Conservation (phyloP, 345 rosid species). For the Aurinia saxatilis region DNA sequence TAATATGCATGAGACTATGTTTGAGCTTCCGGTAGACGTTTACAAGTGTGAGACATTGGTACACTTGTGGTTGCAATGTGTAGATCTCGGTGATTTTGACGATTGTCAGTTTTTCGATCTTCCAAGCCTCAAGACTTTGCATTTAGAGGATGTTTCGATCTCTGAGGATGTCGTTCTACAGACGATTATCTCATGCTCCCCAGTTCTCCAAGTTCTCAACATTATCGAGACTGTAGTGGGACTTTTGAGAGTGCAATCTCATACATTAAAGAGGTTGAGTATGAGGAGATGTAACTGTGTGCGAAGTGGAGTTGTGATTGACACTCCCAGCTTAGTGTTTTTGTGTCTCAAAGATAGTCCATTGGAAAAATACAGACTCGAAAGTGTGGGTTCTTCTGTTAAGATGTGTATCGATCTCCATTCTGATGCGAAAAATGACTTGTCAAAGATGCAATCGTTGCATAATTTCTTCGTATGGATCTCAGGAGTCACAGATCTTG, state of each 20-base stretch:
- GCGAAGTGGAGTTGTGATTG: no score
- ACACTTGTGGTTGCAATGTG: neutral
- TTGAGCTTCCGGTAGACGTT: neutral
- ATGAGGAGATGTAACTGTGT: neutral
- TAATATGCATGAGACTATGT: no score
- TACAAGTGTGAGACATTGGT: neutral
- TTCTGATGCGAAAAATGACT: no score
- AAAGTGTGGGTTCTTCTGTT: no score
- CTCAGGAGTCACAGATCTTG: no score
- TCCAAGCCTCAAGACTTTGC: neutral
- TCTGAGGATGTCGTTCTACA: neutral
- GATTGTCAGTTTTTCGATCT: neutral
- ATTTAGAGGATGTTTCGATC: no score
- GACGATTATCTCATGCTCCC: neutral
- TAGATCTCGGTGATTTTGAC: neutral
- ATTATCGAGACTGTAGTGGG: neutral
- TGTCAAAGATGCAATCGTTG: no score
- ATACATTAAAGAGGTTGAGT: neutral
- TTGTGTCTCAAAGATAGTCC: no score
- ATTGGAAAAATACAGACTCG: no score
- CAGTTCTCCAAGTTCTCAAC: neutral
- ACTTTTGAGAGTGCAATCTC: neutral
- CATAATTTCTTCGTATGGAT: no score
- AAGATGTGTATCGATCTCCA: no score
- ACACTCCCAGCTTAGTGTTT: neutral